Evolutionary conservation across 78 protist species (phyloP), one percentile per base, ranked within the genome.

Genomic region (Bigelowiella natans): DNA sequence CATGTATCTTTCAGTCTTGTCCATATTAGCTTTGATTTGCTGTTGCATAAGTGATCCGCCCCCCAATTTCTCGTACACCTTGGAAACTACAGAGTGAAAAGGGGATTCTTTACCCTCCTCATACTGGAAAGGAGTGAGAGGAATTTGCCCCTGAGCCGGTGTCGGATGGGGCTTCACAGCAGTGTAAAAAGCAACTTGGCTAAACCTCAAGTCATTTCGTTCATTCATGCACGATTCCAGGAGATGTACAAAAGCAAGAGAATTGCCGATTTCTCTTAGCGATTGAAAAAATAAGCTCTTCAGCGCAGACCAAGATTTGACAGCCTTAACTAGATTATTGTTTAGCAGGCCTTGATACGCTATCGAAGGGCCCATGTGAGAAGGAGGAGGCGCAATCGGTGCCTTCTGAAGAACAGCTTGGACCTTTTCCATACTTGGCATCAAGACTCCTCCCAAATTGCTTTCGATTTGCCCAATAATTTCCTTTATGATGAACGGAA

Each of bases 221-320:
- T 51, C 73, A 51, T 51, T 51, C 39, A 83, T 29, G 11, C 2
- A 31, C 38, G 86, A 83, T 34, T 83, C 86, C 37, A 83, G 86
- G 39, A 83, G 11, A 34, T 28, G 11, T 29, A 83, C 86, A 34
- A 83, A 83, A 34, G 38, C 38, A 2, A 83, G 3, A 34, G 86
- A 2, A 28, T 83, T 83, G 37, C 86, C 86, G 86, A 83, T 83
- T 34, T 83, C 86, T 29, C 86, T 29, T 18, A 83, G 86, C 86
- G 29, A 28, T 28, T 83, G 86, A 34, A 83, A 83, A 26, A 83
- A 7, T 29, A 7, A 29, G 38, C 39, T 30, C 38, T 28, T 7
- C 37, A 83, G 86, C 37, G 11, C 38, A 7, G 86, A 34, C 38
- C 29, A 83, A 34, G 86, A 29, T 29, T 2, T 2, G 37, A 7